Conservation (phyloP, 371 early-diverging fungal genomes). For the Basidiobolus meristosporus region DNA sequence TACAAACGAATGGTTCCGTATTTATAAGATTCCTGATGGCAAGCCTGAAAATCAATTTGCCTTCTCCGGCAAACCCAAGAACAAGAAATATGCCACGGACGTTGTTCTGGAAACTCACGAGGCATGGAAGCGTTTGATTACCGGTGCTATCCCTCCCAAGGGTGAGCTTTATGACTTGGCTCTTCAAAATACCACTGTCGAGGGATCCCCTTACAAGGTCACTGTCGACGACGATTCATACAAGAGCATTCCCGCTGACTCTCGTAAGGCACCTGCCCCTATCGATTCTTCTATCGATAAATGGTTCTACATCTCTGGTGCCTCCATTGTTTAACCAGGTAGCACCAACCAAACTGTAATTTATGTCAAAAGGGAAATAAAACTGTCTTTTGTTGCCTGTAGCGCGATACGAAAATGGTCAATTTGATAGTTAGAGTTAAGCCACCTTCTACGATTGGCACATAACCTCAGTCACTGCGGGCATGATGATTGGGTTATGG, state of each 20-base stretch:
- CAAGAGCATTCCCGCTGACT: conserved; percentile 42
- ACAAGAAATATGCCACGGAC: conserved; percentile 79
- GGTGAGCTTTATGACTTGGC: conserved; percentile 48
- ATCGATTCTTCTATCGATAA: conserved; percentile 75
- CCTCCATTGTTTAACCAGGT: conserved; percentile 1
- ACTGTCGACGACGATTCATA: conserved; percentile 26
- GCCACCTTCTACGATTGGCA: too few species aligned
- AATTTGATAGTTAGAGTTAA: too few species aligned
- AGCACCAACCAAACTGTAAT: too few species aligned
- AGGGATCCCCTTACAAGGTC: conserved; percentile 49
- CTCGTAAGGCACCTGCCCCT: conserved; percentile 23
- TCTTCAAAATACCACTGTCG: conserved; percentile 51
- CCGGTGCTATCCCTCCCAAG: conserved; percentile 26
- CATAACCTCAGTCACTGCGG: too few species aligned
- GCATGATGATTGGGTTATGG: too few species aligned
- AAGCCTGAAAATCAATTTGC: conserved; percentile 98
- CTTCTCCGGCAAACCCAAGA: conserved; percentile 79
- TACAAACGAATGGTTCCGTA: conserved; percentile 96
- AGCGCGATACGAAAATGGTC: too few species aligned
- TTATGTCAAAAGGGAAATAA: too few species aligned
- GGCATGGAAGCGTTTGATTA: conserved; percentile 83
- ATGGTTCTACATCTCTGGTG: conserved; percentile 89
- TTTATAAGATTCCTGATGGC: conserved; percentile 99
- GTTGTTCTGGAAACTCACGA: conserved; percentile 87
- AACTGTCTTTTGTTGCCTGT: too few species aligned